Evolutionary conservation across 495 filamentous ascomycete species (phyloP).

Genomic region (Hypoxylon trugodes): DNA sequence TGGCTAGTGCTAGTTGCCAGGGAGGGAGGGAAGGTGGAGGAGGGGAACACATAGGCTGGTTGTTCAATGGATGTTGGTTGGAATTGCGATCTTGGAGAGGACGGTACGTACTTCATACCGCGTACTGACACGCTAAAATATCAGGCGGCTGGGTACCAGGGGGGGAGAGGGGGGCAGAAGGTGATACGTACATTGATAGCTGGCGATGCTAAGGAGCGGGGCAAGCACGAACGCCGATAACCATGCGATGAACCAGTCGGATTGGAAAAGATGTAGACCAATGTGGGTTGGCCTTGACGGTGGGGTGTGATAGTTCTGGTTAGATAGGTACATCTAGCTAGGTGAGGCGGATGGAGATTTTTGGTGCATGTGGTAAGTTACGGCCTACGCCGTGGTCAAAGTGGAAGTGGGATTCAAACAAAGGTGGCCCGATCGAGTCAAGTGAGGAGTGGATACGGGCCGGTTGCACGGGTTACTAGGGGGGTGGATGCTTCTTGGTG

Average conservation of each 20-base stretch:
- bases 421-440: slow-evolving; percentile 32
- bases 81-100: slow-evolving; percentile 27
- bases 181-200: background rate
- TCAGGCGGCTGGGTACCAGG: slow-evolving; percentile 34
- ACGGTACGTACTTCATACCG: slow-evolving; percentile 14
- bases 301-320: too few relatives aligned
- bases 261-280: slow-evolving; percentile 20
- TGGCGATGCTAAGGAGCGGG: slow-evolving; percentile 16
- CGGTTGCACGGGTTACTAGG: slow-evolving; percentile 36
- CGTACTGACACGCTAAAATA: slow-evolving; percentile 31
- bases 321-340: slow-evolving; percentile 7
- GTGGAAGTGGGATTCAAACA: too few relatives aligned
- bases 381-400: slow-evolving; percentile 26
- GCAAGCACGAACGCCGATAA: slow-evolving; percentile 14
- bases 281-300: slow-evolving; percentile 22
- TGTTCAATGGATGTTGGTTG: slow-evolving; percentile 7
- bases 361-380: slow-evolving; percentile 30
- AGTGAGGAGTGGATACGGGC: slow-evolving; percentile 30
- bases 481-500: slow-evolving; percentile 28
- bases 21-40: too few relatives aligned
- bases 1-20: slow-evolving; percentile 39
- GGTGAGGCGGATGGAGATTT: slow-evolving; percentile 40
- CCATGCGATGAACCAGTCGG: slow-evolving; percentile 31
- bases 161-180: background rate
- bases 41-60: background rate